These are phyloP conservation scores for Globisporangium uncinulatum DNA, from an alignment of 352 stramenopile genomes.

Conservation along the genomic window DNA sequence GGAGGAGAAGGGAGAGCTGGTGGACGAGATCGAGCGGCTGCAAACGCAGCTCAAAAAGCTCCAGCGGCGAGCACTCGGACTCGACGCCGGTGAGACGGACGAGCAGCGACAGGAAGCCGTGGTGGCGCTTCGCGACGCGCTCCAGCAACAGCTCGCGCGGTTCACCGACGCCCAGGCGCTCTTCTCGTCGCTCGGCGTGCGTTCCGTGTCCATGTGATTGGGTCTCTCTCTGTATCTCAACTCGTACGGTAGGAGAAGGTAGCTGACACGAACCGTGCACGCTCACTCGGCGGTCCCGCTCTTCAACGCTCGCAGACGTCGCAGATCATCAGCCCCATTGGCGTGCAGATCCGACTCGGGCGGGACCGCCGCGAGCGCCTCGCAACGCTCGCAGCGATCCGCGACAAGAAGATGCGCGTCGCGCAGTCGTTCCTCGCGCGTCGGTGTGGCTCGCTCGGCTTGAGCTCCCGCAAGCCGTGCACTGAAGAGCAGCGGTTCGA, in stretches of 20 bases:
- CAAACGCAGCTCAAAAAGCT: conserved; percentile 27
- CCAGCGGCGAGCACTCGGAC: conserved; percentile 19
- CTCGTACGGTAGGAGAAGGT: background rate
- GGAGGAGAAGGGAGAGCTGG: conserved; percentile 31
- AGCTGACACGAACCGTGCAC: too few species aligned
- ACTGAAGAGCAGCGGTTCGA: conserved; percentile 35
- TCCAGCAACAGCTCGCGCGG: conserved; percentile 24
- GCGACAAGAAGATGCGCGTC: conserved; percentile 21
- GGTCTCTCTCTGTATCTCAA: background rate
- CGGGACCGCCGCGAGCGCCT: conserved; percentile 5
- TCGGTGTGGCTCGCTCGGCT: conserved; percentile 14
- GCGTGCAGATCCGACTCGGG: conserved; percentile 2
- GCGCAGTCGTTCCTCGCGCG: conserved; percentile 21
- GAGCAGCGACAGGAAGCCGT: conserved; percentile 5
- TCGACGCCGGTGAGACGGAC: background rate
- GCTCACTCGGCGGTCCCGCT: too few species aligned
- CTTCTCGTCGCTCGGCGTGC: conserved; percentile 21
- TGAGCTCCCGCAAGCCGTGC: conserved; percentile 12
- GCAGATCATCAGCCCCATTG: conserved; percentile 11
- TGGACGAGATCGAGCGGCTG: conserved; percentile 23
- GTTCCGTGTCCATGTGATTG: background rate
- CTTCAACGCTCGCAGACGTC: background rate
- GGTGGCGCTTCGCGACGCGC: conserved; percentile 11
- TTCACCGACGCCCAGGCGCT: conserved; percentile 23
- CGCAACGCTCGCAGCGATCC: conserved; percentile 13